Base-by-base conservation (phyloP, 441 rosid genomes). In the Arabidopsis lyrata region DNA sequence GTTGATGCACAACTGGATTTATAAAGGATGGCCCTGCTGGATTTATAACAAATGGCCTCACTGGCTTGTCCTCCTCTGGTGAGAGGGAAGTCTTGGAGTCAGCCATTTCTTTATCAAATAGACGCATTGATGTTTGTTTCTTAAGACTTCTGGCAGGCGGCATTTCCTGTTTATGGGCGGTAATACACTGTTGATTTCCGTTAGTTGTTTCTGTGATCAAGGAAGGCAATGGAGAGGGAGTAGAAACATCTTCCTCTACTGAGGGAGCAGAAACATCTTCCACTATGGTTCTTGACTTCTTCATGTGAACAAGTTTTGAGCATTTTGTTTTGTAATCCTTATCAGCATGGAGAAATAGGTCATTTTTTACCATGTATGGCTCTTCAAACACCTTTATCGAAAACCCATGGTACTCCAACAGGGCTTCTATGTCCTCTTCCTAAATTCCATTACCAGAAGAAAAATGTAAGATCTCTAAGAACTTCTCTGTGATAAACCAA, bases 361-460 rank as follows among this genome's bases (percentile, higher is more conserved):
- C 98, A 56, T 88, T 90, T 85, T 95, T 95, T 79, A 93, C 97
- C 94, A 93, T 84, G 72, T 93, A 93, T 70, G 88, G 94, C 86
- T 91, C 97, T 83, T 93, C 90, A 81, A 82, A 95, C 67, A 85
- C 95, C 85, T 82, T 95, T 66, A 90, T 75, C 35, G 66, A 72
- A 83, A 93, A 93, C 15, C 96, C 98, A 78, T 95, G 91, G 79
- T 89, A 86, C 57, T 86, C 88, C 78, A 93, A 73, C 48, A 91
- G 76, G 71, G 80, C 77, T 75, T 85, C 90, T 39, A 88, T 80
- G 80, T 92, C 95, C 80, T 95, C 98, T 72, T 87, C 95, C 99
- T 93, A 78, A 78, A 78, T 73, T 72, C 62, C 63, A 77, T 52
- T 72, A 79, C 45, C 60, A 73, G 63, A 80, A 44, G 60, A 81